phyloP scores from a whole-genome alignment of 2,329 filamentous ascomycete species.

The Epichloe coenophiala region DNA sequence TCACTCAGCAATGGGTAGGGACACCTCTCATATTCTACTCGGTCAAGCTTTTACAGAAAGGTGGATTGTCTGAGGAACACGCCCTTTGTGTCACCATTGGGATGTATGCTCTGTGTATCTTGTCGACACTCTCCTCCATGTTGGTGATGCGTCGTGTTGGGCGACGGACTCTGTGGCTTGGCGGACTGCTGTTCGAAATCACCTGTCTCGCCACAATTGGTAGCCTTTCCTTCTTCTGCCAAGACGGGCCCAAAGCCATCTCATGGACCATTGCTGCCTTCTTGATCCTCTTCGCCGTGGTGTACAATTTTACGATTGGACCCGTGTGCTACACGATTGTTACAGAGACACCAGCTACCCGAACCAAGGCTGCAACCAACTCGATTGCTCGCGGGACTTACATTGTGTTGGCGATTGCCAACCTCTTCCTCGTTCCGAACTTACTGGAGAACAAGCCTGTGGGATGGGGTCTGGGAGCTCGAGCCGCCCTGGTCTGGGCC shows the following conservation, averaged over 20 bases:
- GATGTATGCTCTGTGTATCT: constrained; percentile 24
- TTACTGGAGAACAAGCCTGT: constrained; percentile 9
- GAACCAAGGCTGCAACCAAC: constrained; percentile 12
- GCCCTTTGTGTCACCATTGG: constrained; percentile 34
- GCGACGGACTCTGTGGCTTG: constrained; percentile 28
- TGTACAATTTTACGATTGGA: constrained; percentile 31
- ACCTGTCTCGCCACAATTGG: constrained; percentile 15
- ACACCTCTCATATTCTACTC: constrained; percentile 39
- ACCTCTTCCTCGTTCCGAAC: constrained; percentile 9
- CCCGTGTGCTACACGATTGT: constrained; percentile 25
- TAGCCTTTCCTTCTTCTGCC: neutral
- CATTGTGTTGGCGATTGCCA: constrained; percentile 8
- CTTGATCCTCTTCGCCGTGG: constrained; percentile 24
- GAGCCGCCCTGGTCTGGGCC: constrained; percentile 10
- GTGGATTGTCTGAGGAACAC: constrained; percentile 25
- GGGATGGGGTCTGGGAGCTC: constrained; percentile 10
- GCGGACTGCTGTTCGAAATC: constrained; percentile 22
- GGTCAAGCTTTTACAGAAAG: constrained; percentile 37
- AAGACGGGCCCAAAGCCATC: neutral
- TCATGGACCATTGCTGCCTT: constrained; percentile 23
- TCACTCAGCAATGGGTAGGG: constrained; percentile 38
- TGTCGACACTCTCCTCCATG: constrained; percentile 31
- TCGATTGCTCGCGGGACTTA: constrained; percentile 9
- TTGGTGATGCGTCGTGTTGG: constrained; percentile 24
- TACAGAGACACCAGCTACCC: constrained; percentile 22